These are phyloP conservation scores for Taphrina communis DNA, from an alignment of 1,139 yeast genomes.

Conservation along the genomic window DNA sequence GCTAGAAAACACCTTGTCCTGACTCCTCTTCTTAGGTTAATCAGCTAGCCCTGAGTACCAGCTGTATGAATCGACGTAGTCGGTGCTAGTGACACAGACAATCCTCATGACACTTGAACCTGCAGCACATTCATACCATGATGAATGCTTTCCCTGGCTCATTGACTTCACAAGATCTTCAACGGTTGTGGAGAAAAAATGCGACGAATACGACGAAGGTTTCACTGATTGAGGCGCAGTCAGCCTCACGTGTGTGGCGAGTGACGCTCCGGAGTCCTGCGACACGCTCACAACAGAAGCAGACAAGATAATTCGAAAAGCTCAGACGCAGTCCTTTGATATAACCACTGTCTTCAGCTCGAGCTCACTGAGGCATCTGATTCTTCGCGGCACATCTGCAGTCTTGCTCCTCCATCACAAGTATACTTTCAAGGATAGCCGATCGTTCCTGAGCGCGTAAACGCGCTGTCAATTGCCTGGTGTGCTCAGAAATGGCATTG, in stretches of 20 bases:
- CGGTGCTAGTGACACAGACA: no score
- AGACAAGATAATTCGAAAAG: background rate
- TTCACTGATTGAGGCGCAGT: background rate
- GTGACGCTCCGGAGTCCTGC: constrained; percentile 7
- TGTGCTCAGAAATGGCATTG: constrained; percentile 18
- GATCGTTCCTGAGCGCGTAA: background rate
- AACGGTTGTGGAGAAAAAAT: background rate
- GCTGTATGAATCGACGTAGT: no score
- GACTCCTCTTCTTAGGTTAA: no score
- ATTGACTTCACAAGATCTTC: no score
- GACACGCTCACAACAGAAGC: constrained; percentile 5
- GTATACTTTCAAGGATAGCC: background rate
- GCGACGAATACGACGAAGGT: background rate
- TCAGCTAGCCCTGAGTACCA: no score
- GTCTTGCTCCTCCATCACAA: no score
- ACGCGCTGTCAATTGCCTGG: constrained; percentile 2
- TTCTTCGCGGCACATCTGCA: no score
- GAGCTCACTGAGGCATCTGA: no score
- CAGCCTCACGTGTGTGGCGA: constrained; percentile 12
- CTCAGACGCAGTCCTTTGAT: background rate
- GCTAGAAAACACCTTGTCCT: no score
- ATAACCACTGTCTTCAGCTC: background rate
- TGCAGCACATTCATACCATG: no score
- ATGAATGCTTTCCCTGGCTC: no score
- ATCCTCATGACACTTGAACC: no score